Conservation (phyloP, 805 yeast species). For the Zygosaccharomyces gambellarensis region DNA sequence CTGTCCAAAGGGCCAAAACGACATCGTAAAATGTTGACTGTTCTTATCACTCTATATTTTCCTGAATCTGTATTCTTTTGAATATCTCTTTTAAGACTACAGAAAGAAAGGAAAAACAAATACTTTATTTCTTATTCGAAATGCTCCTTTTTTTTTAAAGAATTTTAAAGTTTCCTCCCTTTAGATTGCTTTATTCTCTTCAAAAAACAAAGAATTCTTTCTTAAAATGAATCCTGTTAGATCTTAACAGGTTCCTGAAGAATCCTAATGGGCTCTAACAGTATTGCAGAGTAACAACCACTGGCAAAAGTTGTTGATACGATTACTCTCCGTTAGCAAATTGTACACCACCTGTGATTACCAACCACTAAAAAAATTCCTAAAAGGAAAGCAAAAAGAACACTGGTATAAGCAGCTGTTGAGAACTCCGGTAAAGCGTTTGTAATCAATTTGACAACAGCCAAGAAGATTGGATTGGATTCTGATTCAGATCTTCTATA, state of each 20-base stretch:
- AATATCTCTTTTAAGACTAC: background rate
- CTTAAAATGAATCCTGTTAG: background rate
- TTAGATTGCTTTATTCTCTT: background rate
- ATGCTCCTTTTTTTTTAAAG: background rate
- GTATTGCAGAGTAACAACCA: background rate
- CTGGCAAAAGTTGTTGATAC: background rate
- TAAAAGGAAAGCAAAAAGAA: background rate
- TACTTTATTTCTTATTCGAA: background rate
- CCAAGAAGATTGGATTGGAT: background rate
- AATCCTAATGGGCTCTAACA: background rate
- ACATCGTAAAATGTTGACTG: slow-evolving; percentile 27
- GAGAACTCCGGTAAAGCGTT: background rate
- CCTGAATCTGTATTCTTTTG: background rate
- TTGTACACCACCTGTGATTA: slow-evolving; percentile 1
- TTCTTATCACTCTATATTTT: background rate
- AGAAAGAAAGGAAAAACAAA: background rate
- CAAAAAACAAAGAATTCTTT: background rate
- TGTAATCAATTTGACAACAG: background rate
- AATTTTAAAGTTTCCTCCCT: background rate
- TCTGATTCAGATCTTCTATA: background rate
- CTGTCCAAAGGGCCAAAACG: slow-evolving; percentile 45
- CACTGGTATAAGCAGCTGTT: background rate
- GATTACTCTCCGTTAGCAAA: slow-evolving; percentile 1
- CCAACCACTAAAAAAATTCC: slow-evolving; percentile 3
- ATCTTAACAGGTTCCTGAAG: no score